Evolutionary conservation across 768 basidiomycete species (phyloP), one percentile per base, ranked within the genome.

Genomic region (Lactarius quietus): DNA sequence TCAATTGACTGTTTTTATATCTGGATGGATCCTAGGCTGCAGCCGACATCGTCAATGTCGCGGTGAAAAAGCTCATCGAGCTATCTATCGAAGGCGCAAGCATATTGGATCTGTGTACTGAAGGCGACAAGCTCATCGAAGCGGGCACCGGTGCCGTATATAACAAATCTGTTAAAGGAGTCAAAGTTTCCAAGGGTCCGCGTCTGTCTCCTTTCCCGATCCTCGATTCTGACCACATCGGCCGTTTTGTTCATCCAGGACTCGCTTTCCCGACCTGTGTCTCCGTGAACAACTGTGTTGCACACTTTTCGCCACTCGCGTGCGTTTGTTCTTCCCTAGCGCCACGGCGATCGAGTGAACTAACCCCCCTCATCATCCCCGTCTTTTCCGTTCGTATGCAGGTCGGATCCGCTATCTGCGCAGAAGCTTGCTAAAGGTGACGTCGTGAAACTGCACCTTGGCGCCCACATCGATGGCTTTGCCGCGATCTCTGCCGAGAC

Each of bases 401-500:
- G 90, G 70, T 92, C 92, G 41, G 92, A 94, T 78, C 77, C 87
- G 18, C 83, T 85, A 68, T 84, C 90, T 31, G 78, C 80, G 8
- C 86, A 87, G 75, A 83, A 76, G 58, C 83, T 95, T 69, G 85
- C 84, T 31, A 90, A 93, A 68, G 86, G 87, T 66, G 97, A 99
- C 75, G 87, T 99, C 64, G 96, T 98, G 70, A 98, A 98, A 79
- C 79, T 99, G 68, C 93, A 95, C 76, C 82, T 98, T 66, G 97
- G 97, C 54, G 95, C 95, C 23, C 97, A 99, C 74, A 94, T 99
- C 77, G 96, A 98, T 75, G 97, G 97, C 63, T 98, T 92, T 77
- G 95, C 95, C 23, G 87, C 93, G 61, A 87, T 97, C 76, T 86
- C 86, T 73, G 97, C 93, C 38, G 97, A 99, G 77, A 98, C 96